Conservation (phyloP, 306 rosid genomes). For the Vigna unguiculata region DNA sequence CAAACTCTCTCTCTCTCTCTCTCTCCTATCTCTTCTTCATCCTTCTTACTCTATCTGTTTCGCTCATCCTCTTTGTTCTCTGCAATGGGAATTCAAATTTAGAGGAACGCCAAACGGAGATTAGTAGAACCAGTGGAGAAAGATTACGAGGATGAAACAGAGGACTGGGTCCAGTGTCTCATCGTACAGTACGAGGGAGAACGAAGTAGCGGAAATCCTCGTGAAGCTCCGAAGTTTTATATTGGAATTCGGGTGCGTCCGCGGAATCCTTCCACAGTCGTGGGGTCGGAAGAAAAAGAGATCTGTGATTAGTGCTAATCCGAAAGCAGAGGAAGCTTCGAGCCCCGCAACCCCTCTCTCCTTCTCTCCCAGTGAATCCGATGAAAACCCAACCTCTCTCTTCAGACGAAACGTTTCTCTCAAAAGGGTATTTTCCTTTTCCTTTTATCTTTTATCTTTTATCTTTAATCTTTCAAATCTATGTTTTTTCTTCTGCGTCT, state of each 20-base stretch:
- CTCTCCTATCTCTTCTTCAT: background rate
- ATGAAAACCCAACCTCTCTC: constrained; percentile 48
- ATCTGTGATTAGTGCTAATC: constrained; percentile 46
- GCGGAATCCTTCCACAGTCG: background rate
- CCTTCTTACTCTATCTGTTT: background rate
- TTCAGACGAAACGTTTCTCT: constrained; percentile 33
- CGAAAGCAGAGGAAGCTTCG: constrained; percentile 47
- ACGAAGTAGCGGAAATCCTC: constrained; percentile 52
- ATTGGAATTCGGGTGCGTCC: background rate
- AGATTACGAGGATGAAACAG: background rate
- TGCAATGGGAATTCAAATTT: constrained; percentile 1
- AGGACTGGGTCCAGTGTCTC: background rate
- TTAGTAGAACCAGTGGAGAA: too few species aligned
- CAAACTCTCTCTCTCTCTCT: background rate
- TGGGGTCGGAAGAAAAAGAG: constrained; percentile 64
- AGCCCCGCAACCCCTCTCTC: constrained; percentile 67
- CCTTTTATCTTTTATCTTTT: background rate
- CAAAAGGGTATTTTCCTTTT: constrained; percentile 54
- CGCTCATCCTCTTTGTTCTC: background rate
- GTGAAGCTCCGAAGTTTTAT: constrained; percentile 20
- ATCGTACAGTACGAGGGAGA: constrained; percentile 33
- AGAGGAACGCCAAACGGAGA: background rate
- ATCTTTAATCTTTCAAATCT: too few species aligned
- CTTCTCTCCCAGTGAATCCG: constrained; percentile 63
- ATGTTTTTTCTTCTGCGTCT: background rate